These are phyloP conservation scores for Teratosphaeria pseudoeucalypti DNA, from an alignment of 2,329 filamentous ascomycete genomes.

Conservation along the genomic window DNA sequence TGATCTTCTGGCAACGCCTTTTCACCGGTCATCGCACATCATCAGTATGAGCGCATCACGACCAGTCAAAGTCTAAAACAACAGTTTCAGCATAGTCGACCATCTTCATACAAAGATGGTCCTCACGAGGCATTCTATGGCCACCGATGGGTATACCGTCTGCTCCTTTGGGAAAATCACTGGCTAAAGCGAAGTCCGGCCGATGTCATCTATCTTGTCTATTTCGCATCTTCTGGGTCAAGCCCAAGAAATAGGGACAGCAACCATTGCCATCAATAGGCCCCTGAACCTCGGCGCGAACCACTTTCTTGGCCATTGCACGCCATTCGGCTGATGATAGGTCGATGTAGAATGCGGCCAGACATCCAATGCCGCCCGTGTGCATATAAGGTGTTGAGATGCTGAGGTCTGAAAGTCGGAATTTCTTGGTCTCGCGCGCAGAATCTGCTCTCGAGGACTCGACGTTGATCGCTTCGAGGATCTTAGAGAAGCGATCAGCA, in stretches of 20 bases:
- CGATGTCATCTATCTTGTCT: conserved; percentile 35
- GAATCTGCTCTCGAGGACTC: conserved; percentile 27
- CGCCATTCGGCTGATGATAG: conserved; percentile 35
- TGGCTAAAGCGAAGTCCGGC: conserved; percentile 3
- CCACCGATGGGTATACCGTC: conserved; percentile 7
- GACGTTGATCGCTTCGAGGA: conserved; percentile 30
- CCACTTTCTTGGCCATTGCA: conserved; percentile 33
- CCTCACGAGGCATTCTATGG: conserved; percentile 9
- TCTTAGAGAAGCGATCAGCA: conserved; percentile 31
- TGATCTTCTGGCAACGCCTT: neutral
- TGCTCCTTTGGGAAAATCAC: conserved; percentile 13
- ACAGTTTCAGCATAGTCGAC: conserved; percentile 13
- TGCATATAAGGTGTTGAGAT: conserved; percentile 31
- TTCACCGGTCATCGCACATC: neutral
- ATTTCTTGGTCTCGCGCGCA: conserved; percentile 29
- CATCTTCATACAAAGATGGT: conserved; percentile 24
- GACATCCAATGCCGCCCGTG: conserved; percentile 32
- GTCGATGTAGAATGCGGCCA: conserved; percentile 35
- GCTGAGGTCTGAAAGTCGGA: conserved; percentile 34
- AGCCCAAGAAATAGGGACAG: conserved; percentile 23
- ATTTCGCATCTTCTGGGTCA: conserved; percentile 30
- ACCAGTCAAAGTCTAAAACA: conserved; percentile 19
- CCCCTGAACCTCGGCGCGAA: conserved; percentile 35
- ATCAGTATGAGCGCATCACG: conserved; percentile 2
- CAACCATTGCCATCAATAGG: conserved; percentile 16